A percentile compares a stretch with the other conserved stretches of the same genome.
phyloP scores from a whole-genome alignment of 2,329 filamentous ascomycete genomes.

The Cladophialophora bantiana region DNA sequence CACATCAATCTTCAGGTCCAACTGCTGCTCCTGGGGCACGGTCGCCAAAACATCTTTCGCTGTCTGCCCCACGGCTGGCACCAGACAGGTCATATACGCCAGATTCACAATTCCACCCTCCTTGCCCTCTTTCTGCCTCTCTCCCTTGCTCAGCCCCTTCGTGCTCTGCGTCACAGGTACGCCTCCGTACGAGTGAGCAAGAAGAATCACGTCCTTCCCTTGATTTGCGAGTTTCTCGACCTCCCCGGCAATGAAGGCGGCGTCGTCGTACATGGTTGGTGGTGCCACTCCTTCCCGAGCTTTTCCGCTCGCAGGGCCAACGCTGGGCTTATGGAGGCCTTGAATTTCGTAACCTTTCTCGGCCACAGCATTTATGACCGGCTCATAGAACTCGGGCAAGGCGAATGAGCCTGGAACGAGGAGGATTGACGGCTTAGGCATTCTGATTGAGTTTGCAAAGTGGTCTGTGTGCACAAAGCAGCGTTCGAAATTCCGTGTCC shows the following conservation, averaged over 20 bases:
- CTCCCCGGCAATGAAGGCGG: conserved; percentile 41
- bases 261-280: conserved; percentile 45
- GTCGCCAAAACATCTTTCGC: conserved; percentile 20
- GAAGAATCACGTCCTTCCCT: conserved; percentile 44
- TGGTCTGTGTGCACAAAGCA: not conserved
- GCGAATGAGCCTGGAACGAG: conserved; percentile 31
- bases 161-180: conserved; percentile 36
- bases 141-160: conserved; percentile 44
- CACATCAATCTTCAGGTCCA: conserved; percentile 28
- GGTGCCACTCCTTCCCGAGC: conserved; percentile 33
- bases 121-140: conserved; percentile 42
- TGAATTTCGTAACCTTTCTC: conserved; percentile 29
- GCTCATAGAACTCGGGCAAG: conserved; percentile 25
- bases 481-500: not conserved
- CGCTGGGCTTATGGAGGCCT: conserved; percentile 27
- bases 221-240: conserved; percentile 29
- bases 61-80: conserved; percentile 43
- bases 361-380: conserved; percentile 22
- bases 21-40: conserved; percentile 15
- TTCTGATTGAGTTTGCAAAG: conserved; percentile 1
- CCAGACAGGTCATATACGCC: conserved; percentile 46
- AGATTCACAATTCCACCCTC: conserved; percentile 46
- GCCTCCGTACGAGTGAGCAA: conserved; percentile 47
- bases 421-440: conserved; percentile 27
- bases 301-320: conserved; percentile 34